Percentiles rank a stretch among this genome's conserved stretches.
These are phyloP conservation scores for Cystobasidiaceae sp. DNA, from an alignment of 1,284 basidiomycete species.

Conservation along the genomic window DNA sequence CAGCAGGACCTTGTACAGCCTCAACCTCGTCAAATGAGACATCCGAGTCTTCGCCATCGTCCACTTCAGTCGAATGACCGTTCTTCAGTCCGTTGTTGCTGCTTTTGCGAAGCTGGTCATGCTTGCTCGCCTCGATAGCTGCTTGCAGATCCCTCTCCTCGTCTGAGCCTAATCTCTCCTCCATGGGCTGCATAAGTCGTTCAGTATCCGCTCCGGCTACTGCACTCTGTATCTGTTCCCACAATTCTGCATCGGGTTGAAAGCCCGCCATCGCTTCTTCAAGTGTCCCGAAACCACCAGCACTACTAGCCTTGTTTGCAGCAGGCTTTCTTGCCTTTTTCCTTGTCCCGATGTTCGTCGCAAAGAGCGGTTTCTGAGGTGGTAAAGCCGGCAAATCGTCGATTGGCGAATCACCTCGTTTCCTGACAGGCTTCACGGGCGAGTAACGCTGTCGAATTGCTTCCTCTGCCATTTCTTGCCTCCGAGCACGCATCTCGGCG, in stretches of 20 bases:
- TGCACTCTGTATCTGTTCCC: neutral
- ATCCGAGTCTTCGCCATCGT: constrained; percentile 22
- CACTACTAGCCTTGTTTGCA: neutral
- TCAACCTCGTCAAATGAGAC: constrained; percentile 27
- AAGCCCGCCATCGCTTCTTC: neutral
- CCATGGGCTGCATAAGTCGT: neutral
- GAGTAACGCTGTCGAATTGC: constrained; percentile 33
- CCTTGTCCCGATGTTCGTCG: constrained; percentile 28
- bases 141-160: constrained; percentile 40
- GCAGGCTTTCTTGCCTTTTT: neutral
- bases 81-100: constrained; percentile 13
- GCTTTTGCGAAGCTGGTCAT: constrained; percentile 5
- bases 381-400: constrained; percentile 22
- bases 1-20: neutral
- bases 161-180: constrained; percentile 30
- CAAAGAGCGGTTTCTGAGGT: constrained; percentile 21
- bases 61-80: constrained; percentile 34
- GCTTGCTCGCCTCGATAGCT: constrained; percentile 37
- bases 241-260: neutral
- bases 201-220: neutral
- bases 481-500: constrained; percentile 4
- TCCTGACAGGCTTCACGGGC: constrained; percentile 11
- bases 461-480: constrained; percentile 26
- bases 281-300: neutral
- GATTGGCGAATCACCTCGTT: constrained; percentile 13